These are phyloP conservation scores for Populus ilicifolia DNA, from an alignment of 345 rosid genomes.

Conservation along the genomic window DNA sequence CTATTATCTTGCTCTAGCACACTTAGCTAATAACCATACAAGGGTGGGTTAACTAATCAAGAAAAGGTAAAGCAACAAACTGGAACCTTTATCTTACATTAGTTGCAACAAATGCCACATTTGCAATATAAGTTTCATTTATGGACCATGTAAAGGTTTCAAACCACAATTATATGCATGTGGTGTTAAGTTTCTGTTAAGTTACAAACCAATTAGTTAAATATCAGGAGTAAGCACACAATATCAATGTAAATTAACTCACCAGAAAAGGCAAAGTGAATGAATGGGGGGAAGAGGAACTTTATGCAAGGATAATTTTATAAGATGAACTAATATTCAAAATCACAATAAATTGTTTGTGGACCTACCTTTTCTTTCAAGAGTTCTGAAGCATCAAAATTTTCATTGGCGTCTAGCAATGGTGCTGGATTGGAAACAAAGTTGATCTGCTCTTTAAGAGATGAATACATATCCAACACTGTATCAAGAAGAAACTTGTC, in stretches of 20 bases:
- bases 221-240: neutral
- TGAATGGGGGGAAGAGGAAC: neutral
- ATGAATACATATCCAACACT: conserved; percentile 60
- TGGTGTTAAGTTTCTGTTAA: neutral
- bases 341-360: neutral
- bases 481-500: conserved; percentile 95
- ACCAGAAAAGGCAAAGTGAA: neutral
- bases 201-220: neutral
- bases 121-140: neutral
- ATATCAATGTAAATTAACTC: neutral
- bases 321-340: neutral
- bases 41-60: neutral
- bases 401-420: conserved; percentile 44
- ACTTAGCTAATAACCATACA: too few relatives aligned
- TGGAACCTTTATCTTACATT: neutral
- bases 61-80: neutral
- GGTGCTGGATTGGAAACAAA: conserved; percentile 54
- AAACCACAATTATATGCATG: neutral
- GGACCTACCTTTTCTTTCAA: conserved; percentile 78
- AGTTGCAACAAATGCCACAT: neutral
- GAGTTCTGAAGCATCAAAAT: conserved; percentile 68
- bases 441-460: conserved; percentile 71
- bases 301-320: neutral
- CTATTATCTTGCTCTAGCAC: neutral
- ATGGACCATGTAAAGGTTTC: neutral